phyloP scores from a whole-genome alignment of 1,139 yeast species.

The Geotrichum fermentans region DNA sequence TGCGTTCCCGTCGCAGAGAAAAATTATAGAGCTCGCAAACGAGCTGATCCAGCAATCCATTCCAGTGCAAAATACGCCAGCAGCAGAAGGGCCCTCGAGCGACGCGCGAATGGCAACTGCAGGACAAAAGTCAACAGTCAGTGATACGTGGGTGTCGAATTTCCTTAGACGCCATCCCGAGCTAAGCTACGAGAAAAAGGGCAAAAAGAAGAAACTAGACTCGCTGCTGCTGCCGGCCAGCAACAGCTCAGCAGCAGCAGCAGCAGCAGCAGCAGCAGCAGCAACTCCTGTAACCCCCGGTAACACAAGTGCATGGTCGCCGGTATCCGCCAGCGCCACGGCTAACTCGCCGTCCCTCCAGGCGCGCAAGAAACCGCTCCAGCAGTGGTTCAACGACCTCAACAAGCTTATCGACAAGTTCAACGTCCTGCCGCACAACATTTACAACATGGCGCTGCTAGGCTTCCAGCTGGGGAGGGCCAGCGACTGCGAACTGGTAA shows the following conservation, averaged over 20 bases:
- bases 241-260: neutral
- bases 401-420: constrained; percentile 4
- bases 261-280: neutral
- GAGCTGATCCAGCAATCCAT: neutral
- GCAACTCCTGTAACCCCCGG: constrained; percentile 1
- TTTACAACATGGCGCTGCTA: constrained; percentile 1
- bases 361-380: neutral
- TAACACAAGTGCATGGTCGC: neutral
- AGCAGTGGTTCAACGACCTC: constrained; percentile 7
- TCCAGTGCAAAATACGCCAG: neutral
- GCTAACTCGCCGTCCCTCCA: neutral
- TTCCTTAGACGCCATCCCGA: constrained; percentile 12
- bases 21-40: constrained; percentile 7
- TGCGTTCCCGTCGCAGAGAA: constrained; percentile 4
- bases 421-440: constrained; percentile 1
- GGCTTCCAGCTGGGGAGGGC: neutral
- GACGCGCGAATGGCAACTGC: no score
- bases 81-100: neutral
- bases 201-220: neutral
- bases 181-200: constrained; percentile 2
- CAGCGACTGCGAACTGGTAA: neutral
- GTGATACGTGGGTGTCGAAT: constrained; percentile 14
- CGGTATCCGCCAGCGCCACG: neutral
- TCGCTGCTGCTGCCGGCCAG: no score
- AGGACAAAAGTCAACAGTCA: constrained; percentile 5